Evolutionary conservation across 345 rosid genomes (phyloP).

Genomic region (Rhodamnia argentea): DNA sequence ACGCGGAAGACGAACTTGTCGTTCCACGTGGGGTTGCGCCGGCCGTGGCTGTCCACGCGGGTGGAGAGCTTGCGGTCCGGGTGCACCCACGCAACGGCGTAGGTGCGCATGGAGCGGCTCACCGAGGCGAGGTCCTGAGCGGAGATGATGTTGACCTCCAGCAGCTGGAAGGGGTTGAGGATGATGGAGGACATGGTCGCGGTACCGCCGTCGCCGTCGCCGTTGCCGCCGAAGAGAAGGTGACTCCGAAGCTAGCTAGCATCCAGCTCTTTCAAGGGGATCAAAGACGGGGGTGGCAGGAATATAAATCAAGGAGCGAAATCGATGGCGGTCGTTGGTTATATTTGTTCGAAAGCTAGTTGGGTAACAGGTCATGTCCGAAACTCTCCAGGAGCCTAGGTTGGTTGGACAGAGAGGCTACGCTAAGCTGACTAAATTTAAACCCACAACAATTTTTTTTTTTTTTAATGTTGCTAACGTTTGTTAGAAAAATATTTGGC

Average conservation of each 20-base stretch:
- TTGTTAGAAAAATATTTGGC: not conserved
- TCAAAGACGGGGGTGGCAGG: not conserved
- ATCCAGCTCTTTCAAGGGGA: not conserved
- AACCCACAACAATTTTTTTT: not conserved
- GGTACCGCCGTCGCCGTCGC: not conserved
- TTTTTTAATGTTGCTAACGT: not conserved
- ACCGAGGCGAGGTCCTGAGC: slow-evolving; percentile 62
- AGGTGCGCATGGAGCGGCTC: slow-evolving; percentile 67
- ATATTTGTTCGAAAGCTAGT: not conserved
- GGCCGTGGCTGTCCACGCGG: slow-evolving; percentile 48
- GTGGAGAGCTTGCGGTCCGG: slow-evolving; percentile 73
- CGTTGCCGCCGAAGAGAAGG: not conserved
- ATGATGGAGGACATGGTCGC: slow-evolving; percentile 11
- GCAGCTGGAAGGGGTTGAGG: slow-evolving; percentile 53
- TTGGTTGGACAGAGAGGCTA: not conserved
- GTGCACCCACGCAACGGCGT: slow-evolving; percentile 86
- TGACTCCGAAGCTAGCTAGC: too few species aligned
- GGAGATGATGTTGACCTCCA: slow-evolving; percentile 76
- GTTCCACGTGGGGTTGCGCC: slow-evolving; percentile 77
- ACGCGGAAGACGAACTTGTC: slow-evolving; percentile 88
- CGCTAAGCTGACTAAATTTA: not conserved
- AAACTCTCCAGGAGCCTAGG: not conserved
- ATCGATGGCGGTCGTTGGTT: not conserved
- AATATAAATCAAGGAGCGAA: not conserved
- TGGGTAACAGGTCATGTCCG: not conserved